Evolutionary conservation across 768 basidiomycete species (phyloP), one percentile per base, ranked within the genome.

Genomic region (Symmetrospora coprosmae): DNA sequence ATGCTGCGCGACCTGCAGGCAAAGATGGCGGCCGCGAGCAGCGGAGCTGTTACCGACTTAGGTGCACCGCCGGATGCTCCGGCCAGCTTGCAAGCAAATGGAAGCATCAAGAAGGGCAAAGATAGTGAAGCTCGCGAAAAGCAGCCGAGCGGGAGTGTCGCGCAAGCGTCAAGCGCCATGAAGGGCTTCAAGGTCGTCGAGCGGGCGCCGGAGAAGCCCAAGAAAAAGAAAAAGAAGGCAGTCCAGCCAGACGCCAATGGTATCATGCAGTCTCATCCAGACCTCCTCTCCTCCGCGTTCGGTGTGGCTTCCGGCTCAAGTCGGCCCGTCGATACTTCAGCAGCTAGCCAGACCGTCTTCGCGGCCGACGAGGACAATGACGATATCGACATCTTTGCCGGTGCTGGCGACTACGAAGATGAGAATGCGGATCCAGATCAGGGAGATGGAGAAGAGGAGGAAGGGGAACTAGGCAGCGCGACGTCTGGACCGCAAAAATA

Each of bases 1-100:
- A 58, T 58, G 55, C 41, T 58, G 41, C 55, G 55, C 6, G 55
- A 58, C 25, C 33, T 58, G 33, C 55, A 58, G 27, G 55, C 55
- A 31, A 58, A 58, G 43, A 28, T 58, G 30, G 55, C 55, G 14
- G 41, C 55, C 25, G 55, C n/a, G 7, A 30, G 41, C 25, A 33
- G 33, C 8, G 43, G 40, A 30, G 46, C 27, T 9, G 11, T 30
- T 30, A 25, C 49, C 17, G 13, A 28, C 13, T 9, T 28, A 13
- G 23, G 45, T 47, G 25, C 11, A 25, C 11, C 16, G 23, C 14
- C 16, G 23, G 14, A 17, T 9, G 23, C 45, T 47, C 23, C 16
- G 9, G 34, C n/a, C n/a, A n/a, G n/a, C n/a, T n/a, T n/a, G n/a
- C n/a, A n/a, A n/a, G n/a, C 50, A 11, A 35, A 9, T 6, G 6